A percentile compares a stretch with the other conserved stretches of the same genome.
These are phyloP conservation scores for Moesziomyces aphidis DNA, from an alignment of 1,284 basidiomycete species.

Conservation along the genomic window DNA sequence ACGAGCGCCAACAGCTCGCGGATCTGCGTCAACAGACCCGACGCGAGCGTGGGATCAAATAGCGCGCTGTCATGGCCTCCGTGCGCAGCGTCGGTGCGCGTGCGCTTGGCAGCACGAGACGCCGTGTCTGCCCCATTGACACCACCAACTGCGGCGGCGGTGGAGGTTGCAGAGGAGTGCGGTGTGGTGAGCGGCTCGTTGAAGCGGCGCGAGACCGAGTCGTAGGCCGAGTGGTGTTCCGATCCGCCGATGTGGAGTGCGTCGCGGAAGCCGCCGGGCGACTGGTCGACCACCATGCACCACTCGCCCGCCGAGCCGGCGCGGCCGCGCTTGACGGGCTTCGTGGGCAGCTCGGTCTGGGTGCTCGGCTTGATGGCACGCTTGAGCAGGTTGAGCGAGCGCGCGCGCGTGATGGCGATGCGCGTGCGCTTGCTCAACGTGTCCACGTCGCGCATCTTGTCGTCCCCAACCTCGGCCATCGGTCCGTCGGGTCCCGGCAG, in stretches of 20 bases:
- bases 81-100: background rate
- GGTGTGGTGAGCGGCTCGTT: constrained; percentile 14
- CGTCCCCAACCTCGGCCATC: background rate
- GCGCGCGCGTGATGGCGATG: constrained; percentile 27
- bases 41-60: constrained; percentile 29
- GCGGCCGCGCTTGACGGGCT: constrained; percentile 21
- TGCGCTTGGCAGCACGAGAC: constrained; percentile 19
- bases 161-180: background rate
- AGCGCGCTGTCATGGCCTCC: constrained; percentile 12
- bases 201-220: constrained; percentile 43
- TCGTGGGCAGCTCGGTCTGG: constrained; percentile 2
- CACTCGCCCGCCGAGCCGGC: constrained; percentile 13
- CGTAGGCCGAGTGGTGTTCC: constrained; percentile 58
- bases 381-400: constrained; percentile 32
- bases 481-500: background rate
- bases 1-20: constrained; percentile 22
- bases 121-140: constrained; percentile 10
- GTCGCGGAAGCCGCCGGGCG: constrained; percentile 52
- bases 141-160: background rate
- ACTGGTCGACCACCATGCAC: constrained; percentile 56
- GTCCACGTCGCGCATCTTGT: constrained; percentile 1
- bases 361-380: constrained; percentile 20
- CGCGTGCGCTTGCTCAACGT: constrained; percentile 27
- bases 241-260: constrained; percentile 52
- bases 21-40: constrained; percentile 23